Evolutionary conservation across 1,139 yeast species (phyloP).

Genomic region (Suhomyces coccinellae): DNA sequence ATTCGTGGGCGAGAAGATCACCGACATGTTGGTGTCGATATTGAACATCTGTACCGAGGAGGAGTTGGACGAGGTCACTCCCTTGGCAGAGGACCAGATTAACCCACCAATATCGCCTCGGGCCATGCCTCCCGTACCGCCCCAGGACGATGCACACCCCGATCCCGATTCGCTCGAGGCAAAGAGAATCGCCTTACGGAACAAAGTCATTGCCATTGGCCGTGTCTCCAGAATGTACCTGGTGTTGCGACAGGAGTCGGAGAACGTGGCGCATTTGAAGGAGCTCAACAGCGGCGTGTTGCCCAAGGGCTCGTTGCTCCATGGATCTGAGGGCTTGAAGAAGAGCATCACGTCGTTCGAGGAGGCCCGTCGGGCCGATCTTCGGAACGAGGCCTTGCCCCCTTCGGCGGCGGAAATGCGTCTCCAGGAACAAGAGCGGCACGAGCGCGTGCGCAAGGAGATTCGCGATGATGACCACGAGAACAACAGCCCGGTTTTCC

Average conservation of each 20-base stretch:
- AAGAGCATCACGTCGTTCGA: conserved; percentile 74
- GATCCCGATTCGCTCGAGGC: conserved; percentile 32
- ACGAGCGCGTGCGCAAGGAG: conserved; percentile 41
- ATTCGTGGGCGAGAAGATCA: conserved; percentile 94
- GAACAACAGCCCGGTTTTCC: conserved; percentile 40
- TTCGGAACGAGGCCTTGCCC: conserved; percentile 84
- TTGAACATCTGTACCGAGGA: conserved; percentile 94
- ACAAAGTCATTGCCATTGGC: conserved; percentile 93
- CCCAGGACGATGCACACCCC: conserved; percentile 2
- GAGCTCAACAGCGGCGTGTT: conserved; percentile 61
- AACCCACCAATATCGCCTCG: conserved; percentile 6
- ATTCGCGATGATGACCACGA: conserved; percentile 40
- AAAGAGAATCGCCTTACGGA: conserved; percentile 66
- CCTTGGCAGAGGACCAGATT: conserved; percentile 32
- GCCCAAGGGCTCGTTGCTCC: conserved; percentile 85
- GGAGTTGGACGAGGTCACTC: conserved; percentile 78
- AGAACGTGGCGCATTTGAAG: conserved; percentile 80
- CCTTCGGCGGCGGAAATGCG: conserved; percentile 67
- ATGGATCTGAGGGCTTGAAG: conserved; percentile 80
- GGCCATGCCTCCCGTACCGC: conserved; percentile 8
- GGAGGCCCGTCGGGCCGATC: conserved; percentile 80
- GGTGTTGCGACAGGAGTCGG: conserved; percentile 85
- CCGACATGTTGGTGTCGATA: conserved; percentile 89
- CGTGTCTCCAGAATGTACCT: conserved; percentile 92
- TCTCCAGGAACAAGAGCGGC: conserved; percentile 47